Evolutionary conservation across 805 yeast genomes (phyloP).

Genomic region (Pichia paraexigua): DNA sequence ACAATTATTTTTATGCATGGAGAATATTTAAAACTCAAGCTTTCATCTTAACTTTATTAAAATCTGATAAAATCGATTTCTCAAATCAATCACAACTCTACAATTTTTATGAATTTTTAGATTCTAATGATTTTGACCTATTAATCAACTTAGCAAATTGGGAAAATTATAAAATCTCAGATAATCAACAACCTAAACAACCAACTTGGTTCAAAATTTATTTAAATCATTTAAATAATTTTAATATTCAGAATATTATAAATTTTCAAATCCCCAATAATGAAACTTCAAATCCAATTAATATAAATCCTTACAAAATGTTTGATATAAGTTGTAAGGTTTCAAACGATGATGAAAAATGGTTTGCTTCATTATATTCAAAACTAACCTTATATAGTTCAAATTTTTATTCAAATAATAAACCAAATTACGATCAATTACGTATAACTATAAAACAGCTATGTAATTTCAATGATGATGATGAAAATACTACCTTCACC

Average conservation of each 20-base stretch:
- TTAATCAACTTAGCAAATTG: neutral
- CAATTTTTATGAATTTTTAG: neutral
- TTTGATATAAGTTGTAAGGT: neutral
- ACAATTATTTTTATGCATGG: constrained; percentile 48
- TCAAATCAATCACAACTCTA: neutral
- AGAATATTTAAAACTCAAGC: constrained; percentile 51
- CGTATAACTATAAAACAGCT: neutral
- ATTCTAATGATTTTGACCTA: neutral
- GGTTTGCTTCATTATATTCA: neutral
- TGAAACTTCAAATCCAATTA: neutral
- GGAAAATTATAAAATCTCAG: neutral
- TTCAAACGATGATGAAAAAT: neutral
- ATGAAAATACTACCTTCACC: neutral
- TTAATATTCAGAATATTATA: neutral
- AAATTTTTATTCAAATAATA: neutral
- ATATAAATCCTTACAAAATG: neutral
- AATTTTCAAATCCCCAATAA: neutral
- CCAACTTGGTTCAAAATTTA: neutral
- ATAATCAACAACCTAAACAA: too few species aligned
- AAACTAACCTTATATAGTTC: neutral
- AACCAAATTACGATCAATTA: neutral
- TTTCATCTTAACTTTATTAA: constrained; percentile 11
- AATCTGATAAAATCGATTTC: neutral
- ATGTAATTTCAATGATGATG: neutral
- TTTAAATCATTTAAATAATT: neutral